Evolutionary conservation across 2,329 filamentous ascomycete species (phyloP).

Genomic region (Neopestalotiopsis sp.): DNA sequence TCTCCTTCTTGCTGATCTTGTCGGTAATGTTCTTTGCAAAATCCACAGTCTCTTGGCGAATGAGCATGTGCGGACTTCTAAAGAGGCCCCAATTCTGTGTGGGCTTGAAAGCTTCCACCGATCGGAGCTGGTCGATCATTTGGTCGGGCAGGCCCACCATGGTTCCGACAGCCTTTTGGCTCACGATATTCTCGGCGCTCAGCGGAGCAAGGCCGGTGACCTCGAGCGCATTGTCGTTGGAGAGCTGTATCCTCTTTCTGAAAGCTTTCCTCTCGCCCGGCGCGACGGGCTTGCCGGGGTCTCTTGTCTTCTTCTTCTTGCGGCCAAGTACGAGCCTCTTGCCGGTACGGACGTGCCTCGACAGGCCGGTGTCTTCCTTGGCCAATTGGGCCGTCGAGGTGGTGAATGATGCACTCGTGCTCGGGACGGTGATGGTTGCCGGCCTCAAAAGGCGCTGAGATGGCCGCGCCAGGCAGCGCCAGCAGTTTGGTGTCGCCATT

Average conservation of each 20-base stretch:
- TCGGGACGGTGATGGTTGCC: slow-evolving; percentile 33
- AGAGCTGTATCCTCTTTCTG: slow-evolving; percentile 88
- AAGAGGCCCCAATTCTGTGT: slow-evolving; percentile 91
- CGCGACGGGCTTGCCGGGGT: slow-evolving; percentile 60
- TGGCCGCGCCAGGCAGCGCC: slow-evolving; percentile 62
- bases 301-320: slow-evolving; percentile 59
- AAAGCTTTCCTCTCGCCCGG: slow-evolving; percentile 85
- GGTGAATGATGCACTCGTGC: slow-evolving; percentile 36
- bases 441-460: slow-evolving; percentile 34
- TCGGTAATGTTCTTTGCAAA: slow-evolving; percentile 68
- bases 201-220: slow-evolving; percentile 73
- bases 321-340: slow-evolving; percentile 46
- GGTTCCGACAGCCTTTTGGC: slow-evolving; percentile 63
- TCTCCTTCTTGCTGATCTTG: slow-evolving; percentile 59
- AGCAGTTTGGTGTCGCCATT: slow-evolving; percentile 65
- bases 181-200: slow-evolving; percentile 57
- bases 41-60: slow-evolving; percentile 79
- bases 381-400: slow-evolving; percentile 30
- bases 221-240: slow-evolving; percentile 89
- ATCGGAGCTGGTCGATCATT: slow-evolving; percentile 79
- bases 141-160: slow-evolving; percentile 73
- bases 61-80: slow-evolving; percentile 76
- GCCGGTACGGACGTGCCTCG: slow-evolving; percentile 37
- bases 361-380: slow-evolving; percentile 20
- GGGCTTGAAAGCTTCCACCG: slow-evolving; percentile 88